Conservation (phyloP, 2,329 filamentous ascomycete genomes). For the Paramyrothecium roridum region DNA sequence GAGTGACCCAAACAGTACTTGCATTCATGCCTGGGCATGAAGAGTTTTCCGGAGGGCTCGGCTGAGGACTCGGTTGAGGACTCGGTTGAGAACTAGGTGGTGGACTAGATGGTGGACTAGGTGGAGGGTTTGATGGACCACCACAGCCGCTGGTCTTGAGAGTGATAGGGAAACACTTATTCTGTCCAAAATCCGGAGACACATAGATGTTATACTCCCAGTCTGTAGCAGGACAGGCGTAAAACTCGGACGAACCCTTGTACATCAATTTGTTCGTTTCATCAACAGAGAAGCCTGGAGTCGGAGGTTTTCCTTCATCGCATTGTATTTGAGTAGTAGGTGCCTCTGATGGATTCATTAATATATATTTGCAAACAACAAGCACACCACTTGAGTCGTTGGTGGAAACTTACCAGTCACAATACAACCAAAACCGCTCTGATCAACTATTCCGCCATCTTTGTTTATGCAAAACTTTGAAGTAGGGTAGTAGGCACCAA, state of each 20-base stretch:
- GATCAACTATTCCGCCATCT: not conserved
- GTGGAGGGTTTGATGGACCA: not conserved
- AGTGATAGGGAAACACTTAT: not conserved
- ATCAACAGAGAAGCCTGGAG: not conserved
- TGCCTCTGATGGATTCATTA: too few species aligned
- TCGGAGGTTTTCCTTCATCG: not conserved
- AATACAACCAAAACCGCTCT: not conserved
- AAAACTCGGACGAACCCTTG: not conserved
- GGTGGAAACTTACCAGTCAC: not conserved
- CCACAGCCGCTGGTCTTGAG: not conserved
- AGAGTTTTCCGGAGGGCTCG: too few species aligned
- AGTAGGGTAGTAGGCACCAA: not conserved
- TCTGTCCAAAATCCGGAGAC: not conserved
- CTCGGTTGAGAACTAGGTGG: too few species aligned
- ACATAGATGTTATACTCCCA: not conserved
- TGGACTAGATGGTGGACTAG: not conserved
- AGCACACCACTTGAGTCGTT: not conserved
- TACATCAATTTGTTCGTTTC: not conserved
- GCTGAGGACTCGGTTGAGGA: too few species aligned
- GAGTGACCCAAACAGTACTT: too few species aligned
- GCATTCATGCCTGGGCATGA: too few species aligned
- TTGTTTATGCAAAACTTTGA: not conserved
- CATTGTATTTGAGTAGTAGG: not conserved
- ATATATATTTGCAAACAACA: not conserved
- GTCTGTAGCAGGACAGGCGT: not conserved